Conservation (phyloP, 208 protist genomes). For the Porcisia hertigi region DNA sequence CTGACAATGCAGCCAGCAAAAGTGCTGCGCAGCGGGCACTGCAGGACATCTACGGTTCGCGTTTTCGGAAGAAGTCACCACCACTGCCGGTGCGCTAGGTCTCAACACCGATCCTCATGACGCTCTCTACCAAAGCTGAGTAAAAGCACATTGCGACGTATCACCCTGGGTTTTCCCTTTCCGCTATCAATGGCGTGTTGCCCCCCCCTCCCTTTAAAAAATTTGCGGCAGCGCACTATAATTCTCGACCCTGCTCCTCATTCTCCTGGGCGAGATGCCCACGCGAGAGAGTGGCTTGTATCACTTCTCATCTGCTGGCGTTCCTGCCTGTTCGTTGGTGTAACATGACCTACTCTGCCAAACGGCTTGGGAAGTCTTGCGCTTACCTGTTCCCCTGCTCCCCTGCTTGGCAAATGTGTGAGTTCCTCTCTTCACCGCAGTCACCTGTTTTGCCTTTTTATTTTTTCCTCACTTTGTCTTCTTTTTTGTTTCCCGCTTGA, state of each 20-base stretch:
- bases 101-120: neutral
- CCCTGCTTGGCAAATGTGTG: neutral
- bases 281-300: neutral
- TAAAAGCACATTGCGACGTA: neutral
- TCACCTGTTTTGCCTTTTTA: neutral
- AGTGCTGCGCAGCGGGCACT: constrained; percentile 31
- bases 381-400: neutral
- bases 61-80: constrained; percentile 4
- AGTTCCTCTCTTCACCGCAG: neutral
- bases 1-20: constrained; percentile 40
- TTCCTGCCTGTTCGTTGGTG: neutral
- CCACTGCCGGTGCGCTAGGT: constrained; percentile 11
- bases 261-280: neutral
- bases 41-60: constrained; percentile 32
- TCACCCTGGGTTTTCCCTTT: neutral
- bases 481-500: constrained; percentile 3
- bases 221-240: neutral
- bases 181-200: neutral
- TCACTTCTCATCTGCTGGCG: neutral
- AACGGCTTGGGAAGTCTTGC: neutral
- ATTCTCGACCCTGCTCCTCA: neutral
- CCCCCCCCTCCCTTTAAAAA: no score
- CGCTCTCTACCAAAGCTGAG: neutral
- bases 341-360: neutral
- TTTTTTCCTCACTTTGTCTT: neutral